Base-by-base conservation (phyloP, 2,329 filamentous ascomycete genomes). In the Chaetomiaceae sp. region DNA sequence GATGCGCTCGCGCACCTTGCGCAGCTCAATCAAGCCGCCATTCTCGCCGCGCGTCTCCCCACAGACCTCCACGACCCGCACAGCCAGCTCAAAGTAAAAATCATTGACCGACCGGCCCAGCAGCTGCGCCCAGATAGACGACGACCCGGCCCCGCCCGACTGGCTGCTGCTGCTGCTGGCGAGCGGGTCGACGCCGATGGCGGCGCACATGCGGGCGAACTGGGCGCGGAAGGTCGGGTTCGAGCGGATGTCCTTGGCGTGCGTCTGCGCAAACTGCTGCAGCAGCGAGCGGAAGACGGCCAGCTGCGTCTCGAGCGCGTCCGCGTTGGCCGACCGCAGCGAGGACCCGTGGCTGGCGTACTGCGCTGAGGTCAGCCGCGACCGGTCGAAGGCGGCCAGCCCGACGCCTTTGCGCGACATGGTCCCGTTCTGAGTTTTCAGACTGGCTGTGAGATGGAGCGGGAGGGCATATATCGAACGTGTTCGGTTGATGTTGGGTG, bases 121-220 rank as follows among this genome's bases (percentile, higher is more conserved):
- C 52, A 97, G 79, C 70, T 96, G 90, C 8, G 88, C 86, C 91
- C 93, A 97, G 49, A 96, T 82, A 48, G 84, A n/a, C n/a, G n/a
- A n/a, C n/a, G n/a, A 93, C 15, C 79, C 79, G 1, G 68, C 73
- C 6, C 71, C 73, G 29, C 65, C 66, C 66, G 51, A 71, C 71
- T 20, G 19, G 3, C 19, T 61, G 50, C 70, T 67, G 59, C 74
- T 80, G 57, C 71, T 76, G 47, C 77, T 81, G n/a, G 89, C 88
- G 15, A 98, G 75, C 2, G 93, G 94, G 65, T 98, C 93, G 11
- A 98, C 89, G 39, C 93, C 93, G 56, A 98, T 96, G 52, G 90
- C 89, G 60, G 89, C 82, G 70, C 93, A 98, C 93, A 98, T 98
- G 65, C 91, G 88, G 3, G 93, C 91, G 63, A 98, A 98, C 68